These are phyloP conservation scores for Wickerhamomyces chambardii DNA, from an alignment of 805 yeast genomes.

Conservation along the genomic window DNA sequence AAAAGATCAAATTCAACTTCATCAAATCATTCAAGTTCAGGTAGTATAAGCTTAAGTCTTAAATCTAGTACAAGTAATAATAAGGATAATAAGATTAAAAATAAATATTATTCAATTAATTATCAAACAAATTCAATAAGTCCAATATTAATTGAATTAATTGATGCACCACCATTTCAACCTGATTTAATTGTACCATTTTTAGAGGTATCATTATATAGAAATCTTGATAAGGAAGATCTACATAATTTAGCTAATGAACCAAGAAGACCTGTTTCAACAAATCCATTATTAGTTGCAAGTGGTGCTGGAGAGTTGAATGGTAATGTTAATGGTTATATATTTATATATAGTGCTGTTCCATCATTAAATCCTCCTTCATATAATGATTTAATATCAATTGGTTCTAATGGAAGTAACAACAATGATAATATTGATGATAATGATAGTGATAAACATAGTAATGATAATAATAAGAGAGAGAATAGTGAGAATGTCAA, in stretches of 20 bases:
- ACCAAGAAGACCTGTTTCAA: conserved; percentile 51
- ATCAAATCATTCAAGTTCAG: conserved; percentile 3
- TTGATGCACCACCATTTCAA: conserved; percentile 69
- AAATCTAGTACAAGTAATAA: no score
- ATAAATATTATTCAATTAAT: conserved; percentile 10
- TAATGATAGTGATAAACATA: no score
- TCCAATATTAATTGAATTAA: conserved; percentile 57
- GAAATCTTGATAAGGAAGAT: conserved; percentile 49
- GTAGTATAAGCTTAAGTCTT: no score
- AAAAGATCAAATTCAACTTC: not conserved
- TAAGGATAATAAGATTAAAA: conserved; percentile 9
- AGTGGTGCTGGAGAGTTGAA: conserved; percentile 74
- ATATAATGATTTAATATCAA: conserved; percentile 26
- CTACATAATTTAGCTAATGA: conserved; percentile 54
- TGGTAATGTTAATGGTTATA: conserved; percentile 69
- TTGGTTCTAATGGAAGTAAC: conserved; percentile 3
- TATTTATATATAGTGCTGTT: conserved; percentile 59
- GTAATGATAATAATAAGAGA: no score
- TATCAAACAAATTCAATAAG: no score
- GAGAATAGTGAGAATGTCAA: no score
- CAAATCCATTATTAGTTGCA: conserved; percentile 64
- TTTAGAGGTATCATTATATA: conserved; percentile 60
- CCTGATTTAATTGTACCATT: conserved; percentile 66
- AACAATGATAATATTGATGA: not conserved
- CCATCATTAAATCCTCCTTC: conserved; percentile 56